phyloP scores from a whole-genome alignment of 2,329 filamentous ascomycete genomes.

The Ophiocordyceps sinensis region DNA sequence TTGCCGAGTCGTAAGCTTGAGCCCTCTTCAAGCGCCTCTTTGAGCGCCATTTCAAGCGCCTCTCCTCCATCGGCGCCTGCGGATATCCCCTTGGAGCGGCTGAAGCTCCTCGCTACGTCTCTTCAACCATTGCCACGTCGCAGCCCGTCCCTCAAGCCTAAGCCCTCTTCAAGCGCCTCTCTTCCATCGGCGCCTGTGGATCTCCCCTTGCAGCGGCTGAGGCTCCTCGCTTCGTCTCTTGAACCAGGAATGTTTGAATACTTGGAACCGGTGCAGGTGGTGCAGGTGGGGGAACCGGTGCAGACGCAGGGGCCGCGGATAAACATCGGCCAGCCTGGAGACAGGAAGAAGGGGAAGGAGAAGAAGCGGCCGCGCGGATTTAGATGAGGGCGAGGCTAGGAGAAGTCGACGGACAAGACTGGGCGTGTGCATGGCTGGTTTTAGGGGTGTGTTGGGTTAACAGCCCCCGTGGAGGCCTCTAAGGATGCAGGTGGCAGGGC shows the following conservation, averaged over 20 bases:
- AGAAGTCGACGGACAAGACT: neutral
- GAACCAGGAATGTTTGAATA: conserved; percentile 10
- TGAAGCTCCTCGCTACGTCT: conserved; percentile 19
- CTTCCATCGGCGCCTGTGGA: conserved; percentile 6
- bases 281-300: conserved; percentile 16
- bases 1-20: conserved; percentile 1
- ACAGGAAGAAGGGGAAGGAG: conserved; percentile 28
- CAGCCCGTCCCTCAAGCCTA: conserved; percentile 1
- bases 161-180: neutral
- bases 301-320: conserved; percentile 18
- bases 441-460: too few relatives aligned
- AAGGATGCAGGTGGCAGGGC: too few relatives aligned
- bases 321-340: conserved; percentile 34
- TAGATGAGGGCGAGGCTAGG: conserved; percentile 9
- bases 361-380: conserved; percentile 27
- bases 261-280: conserved; percentile 12
- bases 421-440: neutral
- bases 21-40: neutral
- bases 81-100: conserved; percentile 18
- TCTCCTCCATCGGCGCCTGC: neutral
- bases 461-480: too few relatives aligned
- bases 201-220: conserved; percentile 18
- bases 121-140: conserved; percentile 6
- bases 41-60: neutral
- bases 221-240: conserved; percentile 18